These are phyloP conservation scores for Luvunga scandens DNA, from an alignment of 345 rosid species.

Conservation along the genomic window DNA sequence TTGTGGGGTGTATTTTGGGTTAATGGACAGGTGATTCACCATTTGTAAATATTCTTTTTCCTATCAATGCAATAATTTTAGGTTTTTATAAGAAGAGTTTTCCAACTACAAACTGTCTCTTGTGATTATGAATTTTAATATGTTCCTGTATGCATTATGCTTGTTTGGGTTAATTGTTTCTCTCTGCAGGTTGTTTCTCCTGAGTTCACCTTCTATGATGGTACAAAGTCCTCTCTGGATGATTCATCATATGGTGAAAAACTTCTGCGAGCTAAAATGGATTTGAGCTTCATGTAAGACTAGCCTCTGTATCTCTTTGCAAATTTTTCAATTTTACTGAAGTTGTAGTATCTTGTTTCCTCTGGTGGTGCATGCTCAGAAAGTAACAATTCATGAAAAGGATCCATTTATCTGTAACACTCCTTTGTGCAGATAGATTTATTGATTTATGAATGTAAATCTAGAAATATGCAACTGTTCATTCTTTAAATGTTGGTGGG, in stretches of 20 bases:
- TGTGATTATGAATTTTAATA: not conserved
- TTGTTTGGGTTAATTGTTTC: conserved; percentile 10
- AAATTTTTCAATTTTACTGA: not conserved
- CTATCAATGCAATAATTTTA: too few relatives aligned
- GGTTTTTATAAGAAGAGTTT: not conserved
- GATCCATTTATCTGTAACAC: not conserved
- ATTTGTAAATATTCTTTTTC: too few relatives aligned
- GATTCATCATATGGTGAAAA: conserved; percentile 78
- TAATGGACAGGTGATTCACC: too few relatives aligned
- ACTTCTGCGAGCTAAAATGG: conserved; percentile 95
- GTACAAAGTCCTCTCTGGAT: conserved; percentile 82
- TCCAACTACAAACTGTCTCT: not conserved
- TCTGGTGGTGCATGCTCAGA: conserved; percentile 1
- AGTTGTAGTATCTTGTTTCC: not conserved
- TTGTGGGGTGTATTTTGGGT: too few relatives aligned
- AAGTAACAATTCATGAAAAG: not conserved
- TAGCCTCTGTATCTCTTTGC: not conserved
- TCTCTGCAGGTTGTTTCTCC: conserved; percentile 77
- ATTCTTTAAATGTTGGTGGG: not conserved
- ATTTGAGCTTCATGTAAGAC: conserved; percentile 92
- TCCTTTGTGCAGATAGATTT: not conserved
- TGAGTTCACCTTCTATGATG: conserved; percentile 94
- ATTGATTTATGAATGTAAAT: not conserved
- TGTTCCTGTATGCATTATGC: conserved; percentile 1
- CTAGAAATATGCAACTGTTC: not conserved